Evolutionary conservation across 768 basidiomycete species (phyloP).

Genomic region (Coprinopsis cinerea): DNA sequence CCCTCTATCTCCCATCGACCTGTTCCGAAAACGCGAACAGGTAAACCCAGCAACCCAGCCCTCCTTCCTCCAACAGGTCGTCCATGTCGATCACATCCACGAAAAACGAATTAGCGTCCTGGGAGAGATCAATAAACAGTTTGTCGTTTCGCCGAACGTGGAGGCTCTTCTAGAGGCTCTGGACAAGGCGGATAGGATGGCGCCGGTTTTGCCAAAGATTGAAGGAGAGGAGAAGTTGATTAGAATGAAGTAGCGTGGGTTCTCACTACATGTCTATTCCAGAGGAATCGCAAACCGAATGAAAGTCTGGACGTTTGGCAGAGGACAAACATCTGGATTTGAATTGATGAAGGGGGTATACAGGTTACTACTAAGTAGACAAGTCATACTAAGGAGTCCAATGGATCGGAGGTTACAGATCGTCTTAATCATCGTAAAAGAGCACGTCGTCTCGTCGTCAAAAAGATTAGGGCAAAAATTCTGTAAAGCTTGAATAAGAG

Average conservation of each 20-base stretch:
- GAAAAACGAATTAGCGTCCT: conserved; percentile 62
- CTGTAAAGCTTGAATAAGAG: too few relatives aligned
- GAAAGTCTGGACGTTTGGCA: too few relatives aligned
- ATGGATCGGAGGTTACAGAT: too few relatives aligned
- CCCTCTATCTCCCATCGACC: background rate
- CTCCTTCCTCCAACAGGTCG: conserved; percentile 85
- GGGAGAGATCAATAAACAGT: conserved; percentile 84
- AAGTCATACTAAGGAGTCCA: too few relatives aligned
- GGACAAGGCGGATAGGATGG: conserved; percentile 42
- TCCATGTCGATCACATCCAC: conserved; percentile 58
- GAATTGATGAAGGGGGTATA: too few relatives aligned
- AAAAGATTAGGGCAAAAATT: too few relatives aligned
- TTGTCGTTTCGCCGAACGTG: conserved; percentile 79
- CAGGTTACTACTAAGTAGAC: too few relatives aligned
- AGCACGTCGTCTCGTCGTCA: too few relatives aligned
- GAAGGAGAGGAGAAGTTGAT: conserved; percentile 45
- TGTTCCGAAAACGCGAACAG: conserved; percentile 31
- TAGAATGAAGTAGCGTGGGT: conserved; percentile 48
- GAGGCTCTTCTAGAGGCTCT: conserved; percentile 66
- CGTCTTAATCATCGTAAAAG: too few relatives aligned
- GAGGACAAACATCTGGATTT: too few relatives aligned
- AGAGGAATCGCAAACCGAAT: too few relatives aligned
- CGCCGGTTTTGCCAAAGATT: conserved; percentile 16
- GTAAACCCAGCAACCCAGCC: conserved; percentile 78
- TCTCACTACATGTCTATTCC: too few relatives aligned